These are phyloP conservation scores for Cetradonia linearis DNA, from an alignment of 495 filamentous ascomycete genomes.

Conservation along the genomic window DNA sequence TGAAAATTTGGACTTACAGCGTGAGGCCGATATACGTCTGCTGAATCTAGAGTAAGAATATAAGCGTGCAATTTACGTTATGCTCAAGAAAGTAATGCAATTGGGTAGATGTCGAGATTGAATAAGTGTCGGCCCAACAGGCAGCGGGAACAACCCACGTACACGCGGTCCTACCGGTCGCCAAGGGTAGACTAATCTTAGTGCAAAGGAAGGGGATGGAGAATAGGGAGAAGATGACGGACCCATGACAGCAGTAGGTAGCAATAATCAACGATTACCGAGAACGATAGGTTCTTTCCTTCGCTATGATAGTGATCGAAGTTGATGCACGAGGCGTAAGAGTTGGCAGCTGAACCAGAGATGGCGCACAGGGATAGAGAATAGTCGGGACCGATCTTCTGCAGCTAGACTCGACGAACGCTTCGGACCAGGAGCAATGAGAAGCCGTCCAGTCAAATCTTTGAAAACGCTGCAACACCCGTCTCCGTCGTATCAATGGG, in stretches of 20 bases:
- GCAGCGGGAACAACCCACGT: constrained; percentile 19
- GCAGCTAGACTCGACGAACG: constrained; percentile 19
- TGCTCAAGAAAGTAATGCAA: constrained; percentile 16
- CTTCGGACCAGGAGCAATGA: constrained; percentile 19
- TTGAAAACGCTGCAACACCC: neutral
- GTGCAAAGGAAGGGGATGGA: constrained; percentile 18
- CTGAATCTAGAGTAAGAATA: constrained; percentile 30
- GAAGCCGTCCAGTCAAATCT: constrained; percentile 24
- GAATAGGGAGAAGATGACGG: constrained; percentile 21
- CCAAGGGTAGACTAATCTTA: constrained; percentile 22
- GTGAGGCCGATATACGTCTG: constrained; percentile 47
- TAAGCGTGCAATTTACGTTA: constrained; percentile 23
- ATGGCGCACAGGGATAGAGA: constrained; percentile 19
- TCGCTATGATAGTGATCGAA: constrained; percentile 22
- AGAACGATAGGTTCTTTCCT: constrained; percentile 17
- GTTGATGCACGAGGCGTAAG: constrained; percentile 16
- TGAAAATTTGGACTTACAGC: constrained; percentile 37
- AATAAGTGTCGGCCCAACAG: constrained; percentile 13
- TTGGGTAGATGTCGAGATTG: constrained; percentile 20
- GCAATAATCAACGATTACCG: constrained; percentile 18
- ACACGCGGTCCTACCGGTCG: constrained; percentile 18
- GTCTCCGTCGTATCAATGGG: constrained; percentile 8
- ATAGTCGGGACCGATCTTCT: constrained; percentile 22
- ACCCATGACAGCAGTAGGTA: constrained; percentile 23
- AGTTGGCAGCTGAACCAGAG: constrained; percentile 17